Base-by-base conservation (phyloP, 139 green algal genomes). In the Zygnema cylindricum region DNA sequence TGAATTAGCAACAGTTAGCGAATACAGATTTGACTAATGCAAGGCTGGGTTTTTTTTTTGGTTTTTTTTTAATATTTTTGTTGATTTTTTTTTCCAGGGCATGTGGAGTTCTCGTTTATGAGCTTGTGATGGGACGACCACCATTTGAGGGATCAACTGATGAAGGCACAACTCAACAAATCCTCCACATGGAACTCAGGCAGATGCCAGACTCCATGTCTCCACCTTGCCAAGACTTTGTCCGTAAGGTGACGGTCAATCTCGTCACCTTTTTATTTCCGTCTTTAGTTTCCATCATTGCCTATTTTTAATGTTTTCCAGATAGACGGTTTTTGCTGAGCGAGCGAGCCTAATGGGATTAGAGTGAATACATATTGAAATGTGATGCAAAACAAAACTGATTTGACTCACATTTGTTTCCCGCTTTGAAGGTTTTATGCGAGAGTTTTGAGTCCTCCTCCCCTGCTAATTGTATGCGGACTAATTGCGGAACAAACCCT, bases 61-160 rank as follows among this genome's bases (percentile, higher is more conserved):
- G n/a, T n/a, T n/a, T n/a, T n/a, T n/a, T n/a, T n/a, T n/a, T n/a
- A n/a, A n/a, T n/a, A n/a, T n/a, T n/a, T n/a, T n/a, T n/a, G n/a
- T n/a, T n/a, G n/a, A n/a, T n/a, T n/a, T n/a, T 16, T 54, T 79
- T 11, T 16, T 84, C 1, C 63, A 89, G 85, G 85, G 86, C 86
- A 33, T 96, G 90, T 11, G 95, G 95, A 0, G 92, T 97, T 23
- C 93, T 98, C 69, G 95, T 95, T 1, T 97, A 96, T 82, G 95
- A 98, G 92, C 95, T 97, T 42, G 90, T 96, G 23, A 92, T 95
- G 43, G 95, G 95, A 0, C 83, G 88, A 73, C 94, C 95, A 30
- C 95, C 95, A 3, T 98, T 98, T 87, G 94, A 90, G 32, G 77
- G 7, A 16, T 39, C 69, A 25, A 36, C 43, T 22, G 78, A 95